phyloP scores from a whole-genome alignment of 2,329 filamentous ascomycete genomes.

The Penicillium griseofulvum region DNA sequence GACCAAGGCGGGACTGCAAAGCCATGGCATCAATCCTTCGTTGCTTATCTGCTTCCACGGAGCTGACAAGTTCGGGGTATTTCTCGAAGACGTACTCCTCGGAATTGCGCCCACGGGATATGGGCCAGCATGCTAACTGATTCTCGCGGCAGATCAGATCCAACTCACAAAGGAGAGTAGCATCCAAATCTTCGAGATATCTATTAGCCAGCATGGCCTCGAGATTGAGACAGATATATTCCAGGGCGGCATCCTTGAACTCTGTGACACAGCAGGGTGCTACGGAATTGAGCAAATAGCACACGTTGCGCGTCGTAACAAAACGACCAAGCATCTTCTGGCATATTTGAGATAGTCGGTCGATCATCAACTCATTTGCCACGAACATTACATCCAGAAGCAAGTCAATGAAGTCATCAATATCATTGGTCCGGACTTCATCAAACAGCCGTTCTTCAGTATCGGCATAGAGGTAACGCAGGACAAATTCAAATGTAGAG shows the following conservation, averaged over 20 bases:
- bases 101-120: slow-evolving; percentile 71
- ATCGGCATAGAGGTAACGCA: slow-evolving; percentile 82
- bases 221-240: slow-evolving; percentile 88
- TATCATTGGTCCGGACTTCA: slow-evolving; percentile 63
- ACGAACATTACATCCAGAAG: slow-evolving; percentile 85
- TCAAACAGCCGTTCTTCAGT: slow-evolving; percentile 78
- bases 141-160: slow-evolving; percentile 78
- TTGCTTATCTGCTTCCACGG: slow-evolving; percentile 48
- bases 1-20: slow-evolving; percentile 61
- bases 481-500: slow-evolving; percentile 71
- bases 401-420: slow-evolving; percentile 86
- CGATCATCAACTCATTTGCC: slow-evolving; percentile 93
- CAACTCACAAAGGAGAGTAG: slow-evolving; percentile 75
- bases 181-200: slow-evolving; percentile 79
- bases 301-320: slow-evolving; percentile 81
- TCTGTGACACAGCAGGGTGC: slow-evolving; percentile 76
- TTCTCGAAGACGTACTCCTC: slow-evolving; percentile 52
- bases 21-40: slow-evolving; percentile 73
- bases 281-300: slow-evolving; percentile 79
- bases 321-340: slow-evolving; percentile 80
- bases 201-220: slow-evolving; percentile 90
- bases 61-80: slow-evolving; percentile 46
- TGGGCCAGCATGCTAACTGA: slow-evolving; percentile 73
- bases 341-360: slow-evolving; percentile 84
- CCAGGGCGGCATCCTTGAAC: slow-evolving; percentile 83